A percentile compares a stretch with the other conserved stretches of the same genome.
These are phyloP conservation scores for Canavalia ensiformis DNA, from an alignment of 306 rosid genomes.

Conservation along the genomic window DNA sequence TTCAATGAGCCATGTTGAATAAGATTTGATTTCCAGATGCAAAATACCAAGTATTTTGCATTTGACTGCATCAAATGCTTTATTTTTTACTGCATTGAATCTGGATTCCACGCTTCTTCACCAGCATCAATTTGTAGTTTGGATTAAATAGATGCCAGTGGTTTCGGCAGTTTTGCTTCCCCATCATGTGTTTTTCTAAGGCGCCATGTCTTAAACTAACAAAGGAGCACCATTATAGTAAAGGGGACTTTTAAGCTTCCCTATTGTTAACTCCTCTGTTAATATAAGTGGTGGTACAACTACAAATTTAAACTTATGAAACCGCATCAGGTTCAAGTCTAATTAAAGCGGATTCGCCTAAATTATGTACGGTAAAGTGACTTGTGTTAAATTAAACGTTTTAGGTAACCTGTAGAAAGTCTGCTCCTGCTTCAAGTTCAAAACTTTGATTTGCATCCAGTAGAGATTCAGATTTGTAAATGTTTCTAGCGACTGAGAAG, in stretches of 20 bases:
- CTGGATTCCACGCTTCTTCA: neutral
- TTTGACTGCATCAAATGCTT: too few relatives aligned
- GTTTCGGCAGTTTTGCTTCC: neutral
- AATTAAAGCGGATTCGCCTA: neutral
- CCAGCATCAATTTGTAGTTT: neutral
- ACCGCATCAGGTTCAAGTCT: neutral
- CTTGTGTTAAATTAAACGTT: slow-evolving; percentile 1
- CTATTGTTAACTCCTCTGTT: neutral
- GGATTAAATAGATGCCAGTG: neutral
- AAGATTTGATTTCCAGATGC: too few relatives aligned
- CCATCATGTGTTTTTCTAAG: too few relatives aligned
- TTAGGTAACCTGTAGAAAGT: slow-evolving; percentile 47
- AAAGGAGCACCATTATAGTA: too few relatives aligned
- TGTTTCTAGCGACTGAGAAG: slow-evolving; percentile 52
- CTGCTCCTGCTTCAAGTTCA: slow-evolving; percentile 48
- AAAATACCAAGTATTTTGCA: too few relatives aligned
- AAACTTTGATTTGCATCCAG: slow-evolving; percentile 10
- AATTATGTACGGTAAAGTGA: slow-evolving; percentile 2
- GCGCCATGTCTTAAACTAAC: too few relatives aligned
- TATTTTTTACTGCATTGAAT: too few relatives aligned
- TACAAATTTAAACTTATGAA: neutral
- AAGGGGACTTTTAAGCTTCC: too few relatives aligned
- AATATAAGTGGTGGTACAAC: neutral
- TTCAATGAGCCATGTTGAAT: too few relatives aligned
- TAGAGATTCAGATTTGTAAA: slow-evolving; percentile 38